Conservation (phyloP, 352 stramenopile species). For the Pythium angustatum region DNA sequence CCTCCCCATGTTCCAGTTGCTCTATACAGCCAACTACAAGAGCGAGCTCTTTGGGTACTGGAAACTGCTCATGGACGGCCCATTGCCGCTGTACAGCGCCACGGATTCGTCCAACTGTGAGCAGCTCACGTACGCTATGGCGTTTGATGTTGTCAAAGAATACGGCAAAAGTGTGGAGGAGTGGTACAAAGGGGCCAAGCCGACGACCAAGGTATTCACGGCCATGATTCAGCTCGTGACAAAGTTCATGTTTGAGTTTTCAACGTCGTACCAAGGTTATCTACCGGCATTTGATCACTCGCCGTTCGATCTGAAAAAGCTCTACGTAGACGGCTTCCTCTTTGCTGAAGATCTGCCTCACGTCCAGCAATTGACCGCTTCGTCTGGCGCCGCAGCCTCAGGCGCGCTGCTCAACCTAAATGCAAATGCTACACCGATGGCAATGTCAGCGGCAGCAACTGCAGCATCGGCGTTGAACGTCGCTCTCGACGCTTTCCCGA, state of each 20-base stretch:
- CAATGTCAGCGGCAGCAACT: constrained; percentile 32
- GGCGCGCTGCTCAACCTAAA: constrained; percentile 15
- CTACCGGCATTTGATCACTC: constrained; percentile 78
- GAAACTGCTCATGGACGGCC: constrained; percentile 82
- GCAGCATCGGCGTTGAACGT: constrained; percentile 24
- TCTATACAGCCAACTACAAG: constrained; percentile 90
- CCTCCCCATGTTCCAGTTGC: constrained; percentile 90
- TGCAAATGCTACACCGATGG: constrained; percentile 29
- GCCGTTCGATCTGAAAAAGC: constrained; percentile 65
- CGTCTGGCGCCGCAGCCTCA: constrained; percentile 16
- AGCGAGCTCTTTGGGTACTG: constrained; percentile 92
- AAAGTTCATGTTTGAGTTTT: constrained; percentile 92
- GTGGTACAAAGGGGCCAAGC: constrained; percentile 77
- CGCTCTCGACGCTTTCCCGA: constrained; percentile 33
- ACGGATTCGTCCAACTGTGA: constrained; percentile 31
- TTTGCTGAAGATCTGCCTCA: constrained; percentile 66
- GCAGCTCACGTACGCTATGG: constrained; percentile 48
- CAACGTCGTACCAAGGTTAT: constrained; percentile 63
- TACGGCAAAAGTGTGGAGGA: constrained; percentile 89
- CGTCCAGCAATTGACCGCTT: constrained; percentile 32
- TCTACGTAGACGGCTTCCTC: constrained; percentile 75
- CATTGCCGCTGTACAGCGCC: constrained; percentile 49
- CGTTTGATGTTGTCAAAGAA: constrained; percentile 92
- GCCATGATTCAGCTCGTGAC: constrained; percentile 78
- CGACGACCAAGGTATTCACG: constrained; percentile 75